A percentile compares a stretch with the other conserved stretches of the same genome.
phyloP scores from a whole-genome alignment of 1,284 basidiomycete genomes.

The Rhodofomes roseus region DNA sequence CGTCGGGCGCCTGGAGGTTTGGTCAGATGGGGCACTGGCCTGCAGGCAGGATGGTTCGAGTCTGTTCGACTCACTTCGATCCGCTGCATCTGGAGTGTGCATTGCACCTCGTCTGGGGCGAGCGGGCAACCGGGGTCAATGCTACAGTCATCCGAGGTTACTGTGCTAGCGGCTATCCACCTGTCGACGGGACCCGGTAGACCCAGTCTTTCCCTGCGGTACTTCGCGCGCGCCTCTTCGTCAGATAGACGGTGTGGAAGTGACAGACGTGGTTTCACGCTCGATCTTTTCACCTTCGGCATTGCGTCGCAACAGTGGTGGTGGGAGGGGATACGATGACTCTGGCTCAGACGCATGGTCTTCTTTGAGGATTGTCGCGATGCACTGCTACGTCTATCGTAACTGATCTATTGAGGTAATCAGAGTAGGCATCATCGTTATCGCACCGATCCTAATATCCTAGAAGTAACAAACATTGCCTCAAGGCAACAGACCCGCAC shows the following conservation, averaged over 20 bases:
- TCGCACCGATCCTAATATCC: slow-evolving; percentile 5
- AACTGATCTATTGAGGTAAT: not conserved
- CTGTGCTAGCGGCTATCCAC: slow-evolving; percentile 15
- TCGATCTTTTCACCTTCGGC: slow-evolving; percentile 3
- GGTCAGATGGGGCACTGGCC: not conserved
- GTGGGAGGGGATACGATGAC: not conserved
- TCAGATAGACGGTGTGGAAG: slow-evolving; percentile 8
- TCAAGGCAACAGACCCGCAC: not conserved
- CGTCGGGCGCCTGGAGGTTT: slow-evolving; percentile 12
- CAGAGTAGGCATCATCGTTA: not conserved
- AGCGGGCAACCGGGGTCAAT: not conserved
- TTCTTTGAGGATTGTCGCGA: not conserved
- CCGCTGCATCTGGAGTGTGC: slow-evolving; percentile 13
- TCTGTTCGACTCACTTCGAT: slow-evolving; percentile 13
- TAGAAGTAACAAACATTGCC: slow-evolving; percentile 2
- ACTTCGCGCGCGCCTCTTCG: slow-evolving; percentile 5
- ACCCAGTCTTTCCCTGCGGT: slow-evolving; percentile 11
- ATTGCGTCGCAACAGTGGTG: not conserved
- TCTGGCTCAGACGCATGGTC: not conserved
- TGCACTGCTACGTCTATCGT: not conserved
- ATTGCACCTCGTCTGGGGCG: slow-evolving; percentile 13
- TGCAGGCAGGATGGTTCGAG: not conserved
- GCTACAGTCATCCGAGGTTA: not conserved
- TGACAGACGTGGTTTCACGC: not conserved
- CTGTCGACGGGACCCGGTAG: slow-evolving; percentile 13